Conservation (phyloP, 495 filamentous ascomycete species). For the Podospora tetraspora region DNA sequence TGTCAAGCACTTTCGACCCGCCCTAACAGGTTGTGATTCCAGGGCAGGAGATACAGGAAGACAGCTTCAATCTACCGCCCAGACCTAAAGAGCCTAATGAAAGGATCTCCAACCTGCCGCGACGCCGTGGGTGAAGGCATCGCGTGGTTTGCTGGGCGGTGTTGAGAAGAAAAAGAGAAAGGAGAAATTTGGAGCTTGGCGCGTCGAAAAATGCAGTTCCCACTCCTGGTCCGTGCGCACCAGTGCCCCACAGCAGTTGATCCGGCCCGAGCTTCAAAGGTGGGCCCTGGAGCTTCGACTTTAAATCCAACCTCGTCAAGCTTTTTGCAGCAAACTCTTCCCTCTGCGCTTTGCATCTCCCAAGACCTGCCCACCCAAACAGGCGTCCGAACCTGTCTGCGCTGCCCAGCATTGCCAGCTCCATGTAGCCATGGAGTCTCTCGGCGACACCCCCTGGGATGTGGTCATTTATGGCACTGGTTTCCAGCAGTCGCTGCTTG, state of each 20-base stretch:
- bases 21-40: slow-evolving; percentile 71
- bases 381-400: slow-evolving; percentile 22
- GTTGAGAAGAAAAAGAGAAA: slow-evolving; percentile 36
- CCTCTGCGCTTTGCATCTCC: slow-evolving; percentile 25
- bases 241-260: not conserved
- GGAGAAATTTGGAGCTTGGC: slow-evolving; percentile 17
- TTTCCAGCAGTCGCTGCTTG: slow-evolving; percentile 82
- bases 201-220: not conserved
- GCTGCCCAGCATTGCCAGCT: slow-evolving; percentile 13
- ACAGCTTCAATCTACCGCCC: slow-evolving; percentile 65
- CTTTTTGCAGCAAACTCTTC: slow-evolving; percentile 26
- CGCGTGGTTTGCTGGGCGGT: slow-evolving; percentile 47
- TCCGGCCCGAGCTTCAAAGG: slow-evolving; percentile 18
- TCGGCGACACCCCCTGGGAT: slow-evolving; percentile 82
- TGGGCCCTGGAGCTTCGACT: not conserved
- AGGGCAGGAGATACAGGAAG: slow-evolving; percentile 97
- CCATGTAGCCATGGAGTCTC: slow-evolving; percentile 63
- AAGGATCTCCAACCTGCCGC: slow-evolving; percentile 48
- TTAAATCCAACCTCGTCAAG: slow-evolving; percentile 29
- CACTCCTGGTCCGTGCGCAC: slow-evolving; percentile 14
- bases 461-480: slow-evolving; percentile 87
- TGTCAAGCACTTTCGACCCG: slow-evolving; percentile 62
- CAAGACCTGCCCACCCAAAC: slow-evolving; percentile 10
- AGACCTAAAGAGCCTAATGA: slow-evolving; percentile 62
- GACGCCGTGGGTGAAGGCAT: slow-evolving; percentile 31